Base-by-base conservation (phyloP, 1,284 basidiomycete genomes). In the Ceratobasidium sp. region DNA sequence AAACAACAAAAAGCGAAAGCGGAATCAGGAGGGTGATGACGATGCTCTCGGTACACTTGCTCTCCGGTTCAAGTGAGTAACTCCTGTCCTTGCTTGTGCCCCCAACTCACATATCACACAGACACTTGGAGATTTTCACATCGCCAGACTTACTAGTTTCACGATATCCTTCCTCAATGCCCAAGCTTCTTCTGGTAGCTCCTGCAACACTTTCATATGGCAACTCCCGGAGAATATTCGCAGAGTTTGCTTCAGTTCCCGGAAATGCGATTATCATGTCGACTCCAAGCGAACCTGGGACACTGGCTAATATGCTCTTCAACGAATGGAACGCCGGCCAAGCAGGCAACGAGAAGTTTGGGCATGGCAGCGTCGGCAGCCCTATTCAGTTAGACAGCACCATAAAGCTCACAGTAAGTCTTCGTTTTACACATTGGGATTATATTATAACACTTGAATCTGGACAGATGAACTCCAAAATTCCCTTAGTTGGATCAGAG, bases 191-290 rank as follows among this genome's bases (percentile, higher is more conserved):
- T 67, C 86, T 99, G 5, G 95, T 97, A 0, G 92, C 97, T 23
- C 97, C 98, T 0, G 90, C 93, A 0, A 94, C 94, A 0, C 85
- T 99, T 75, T 97, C 96, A 0, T 93, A 98, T 79, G 97, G 98
- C 0, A 92, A 94, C 8, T 97, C 96, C 0, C 87, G 97, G 26
- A 85, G 87, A 41, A 81, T 99, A 1, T 97, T 99, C 79, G 85
- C 90, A 11, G 88, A 94, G 54, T 95, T 98, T 81, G 94, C 93
- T 2, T 85, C 88, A 7, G 86, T 89, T 11, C 88, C 92, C 0
- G 90, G 91, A 73, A 98, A 98, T 77, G 90, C 96, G 47, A 86
- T 98, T 30, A 84, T 98, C 4, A 85, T 98, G 54, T 96, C 95
- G 0, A 85, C 86, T 18, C 85, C 89, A 43, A 88, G 91, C 41